phyloP scores from a whole-genome alignment of 2,329 filamentous ascomycete genomes.

The Fusarium fracticaudum region DNA sequence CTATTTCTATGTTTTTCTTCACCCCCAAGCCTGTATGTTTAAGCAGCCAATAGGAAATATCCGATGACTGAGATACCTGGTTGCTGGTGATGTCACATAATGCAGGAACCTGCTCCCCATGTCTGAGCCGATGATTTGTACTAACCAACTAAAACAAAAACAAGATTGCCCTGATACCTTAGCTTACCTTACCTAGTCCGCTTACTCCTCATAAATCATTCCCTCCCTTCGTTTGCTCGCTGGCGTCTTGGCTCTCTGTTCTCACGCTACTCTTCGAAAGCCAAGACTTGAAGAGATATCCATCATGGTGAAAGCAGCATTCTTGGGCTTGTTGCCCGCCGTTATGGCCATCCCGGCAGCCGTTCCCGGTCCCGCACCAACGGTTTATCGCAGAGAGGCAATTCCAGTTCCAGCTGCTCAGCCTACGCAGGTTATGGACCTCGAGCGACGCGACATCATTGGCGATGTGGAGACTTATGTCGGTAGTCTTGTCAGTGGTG shows the following conservation, averaged over 20 bases:
- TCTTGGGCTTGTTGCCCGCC: slow-evolving; percentile 38
- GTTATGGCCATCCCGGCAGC: slow-evolving; percentile 38
- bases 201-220: background rate
- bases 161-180: slow-evolving; percentile 4
- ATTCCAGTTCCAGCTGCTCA: slow-evolving; percentile 31
- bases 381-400: slow-evolving; percentile 6
- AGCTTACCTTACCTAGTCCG: background rate
- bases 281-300: background rate
- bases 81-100: slow-evolving; percentile 32
- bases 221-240: background rate
- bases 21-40: background rate
- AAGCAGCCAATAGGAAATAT: slow-evolving; percentile 17
- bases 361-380: slow-evolving; percentile 36
- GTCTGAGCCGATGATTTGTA: background rate
- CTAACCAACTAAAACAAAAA: slow-evolving; percentile 17
- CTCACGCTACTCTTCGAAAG: background rate
- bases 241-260: background rate
- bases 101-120: slow-evolving; percentile 32
- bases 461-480: slow-evolving; percentile 61
- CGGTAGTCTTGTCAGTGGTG: slow-evolving; percentile 57
- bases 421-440: slow-evolving; percentile 36
- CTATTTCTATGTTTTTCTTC: background rate
- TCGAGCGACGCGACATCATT: slow-evolving; percentile 48
- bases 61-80: slow-evolving; percentile 6
- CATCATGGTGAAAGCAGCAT: slow-evolving; percentile 30